Base-by-base conservation (phyloP, 2,329 filamentous ascomycete genomes). In the Tolypocladium album region DNA sequence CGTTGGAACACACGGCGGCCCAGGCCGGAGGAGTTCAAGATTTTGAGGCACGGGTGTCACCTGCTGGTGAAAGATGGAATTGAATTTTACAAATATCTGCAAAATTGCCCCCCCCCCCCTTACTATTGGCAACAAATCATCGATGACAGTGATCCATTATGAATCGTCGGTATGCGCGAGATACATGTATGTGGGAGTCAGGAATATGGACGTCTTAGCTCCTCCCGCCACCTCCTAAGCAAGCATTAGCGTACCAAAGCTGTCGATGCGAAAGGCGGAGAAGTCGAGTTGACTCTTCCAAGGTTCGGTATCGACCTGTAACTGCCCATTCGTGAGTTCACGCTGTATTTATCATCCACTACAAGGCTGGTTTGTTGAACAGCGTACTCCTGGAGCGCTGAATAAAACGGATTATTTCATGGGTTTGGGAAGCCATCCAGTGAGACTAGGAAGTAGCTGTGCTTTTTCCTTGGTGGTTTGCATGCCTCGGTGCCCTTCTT, bases 321-420 rank as follows among this genome's bases (percentile, higher is more conserved):
- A n/a, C n/a, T n/a, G n/a, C n/a, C n/a, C n/a, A n/a, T n/a, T n/a
- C n/a, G n/a, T n/a, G 80, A 79, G 0, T 65, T 83, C 42, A 81
- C 68, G 0, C 78, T 71, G 59, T 83, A 69, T 57, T 71, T 68
- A 1, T 69, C 65, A 4, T 65, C 65, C 1, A 64, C 62, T 0
- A 67, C 65, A 1, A 67, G 9, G 61, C 65, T 8, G 64, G 66
- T 1, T 70, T 67, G 67, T 58, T 69, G 4, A 67, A 69, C 45
- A 65, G 67, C 34, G 65, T 70, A 36, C 40, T 70, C 1, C 60
- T 63, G 63, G 64, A 5, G 61, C 67, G 3, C 42, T 70, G 36
- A 63, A 66, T 57, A 63, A 63, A 4, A 63, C 63, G 2, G 65
- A 67, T 3, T 67, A 68, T 22, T 62, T 66, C 17, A 67, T 60